Evolutionary conservation across 176 grass and related monocot genomes (phyloP).

Genomic region (Carex littledalei): DNA sequence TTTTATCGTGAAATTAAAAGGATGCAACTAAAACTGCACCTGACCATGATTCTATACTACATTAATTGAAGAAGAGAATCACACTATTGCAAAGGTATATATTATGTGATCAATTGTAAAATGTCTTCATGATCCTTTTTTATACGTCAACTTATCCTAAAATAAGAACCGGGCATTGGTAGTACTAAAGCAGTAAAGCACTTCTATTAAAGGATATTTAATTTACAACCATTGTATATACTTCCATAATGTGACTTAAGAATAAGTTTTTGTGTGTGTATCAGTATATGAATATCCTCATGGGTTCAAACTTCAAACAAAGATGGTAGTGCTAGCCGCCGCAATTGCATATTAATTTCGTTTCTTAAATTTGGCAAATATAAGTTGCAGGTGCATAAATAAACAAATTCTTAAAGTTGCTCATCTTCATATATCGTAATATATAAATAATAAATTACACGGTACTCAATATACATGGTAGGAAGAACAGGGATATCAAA

Average conservation of each 20-base stretch:
- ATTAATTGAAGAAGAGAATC: slow-evolving; percentile 18
- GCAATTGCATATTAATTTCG: too few species aligned
- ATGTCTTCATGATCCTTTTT: not conserved
- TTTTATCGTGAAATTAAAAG: slow-evolving; percentile 10
- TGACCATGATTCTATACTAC: slow-evolving; percentile 43
- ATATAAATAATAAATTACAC: not conserved
- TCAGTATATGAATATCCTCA: too few species aligned
- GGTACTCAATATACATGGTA: not conserved
- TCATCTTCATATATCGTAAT: not conserved
- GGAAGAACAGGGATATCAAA: not conserved
- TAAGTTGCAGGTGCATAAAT: too few species aligned
- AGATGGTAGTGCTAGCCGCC: too few species aligned
- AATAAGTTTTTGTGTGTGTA: too few species aligned
- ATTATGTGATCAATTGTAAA: not conserved
- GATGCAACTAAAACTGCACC: slow-evolving; percentile 29
- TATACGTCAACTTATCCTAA: not conserved
- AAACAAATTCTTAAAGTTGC: not conserved
- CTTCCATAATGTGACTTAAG: not conserved
- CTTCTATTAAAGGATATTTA: not conserved
- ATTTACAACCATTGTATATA: not conserved
- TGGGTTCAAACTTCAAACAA: too few species aligned
- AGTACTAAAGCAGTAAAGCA: not conserved
- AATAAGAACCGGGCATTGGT: not conserved
- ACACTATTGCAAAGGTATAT: not conserved
- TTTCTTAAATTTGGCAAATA: too few species aligned